These are phyloP conservation scores for Cucurbita moschata DNA, from an alignment of 306 rosid genomes.

Conservation along the genomic window DNA sequence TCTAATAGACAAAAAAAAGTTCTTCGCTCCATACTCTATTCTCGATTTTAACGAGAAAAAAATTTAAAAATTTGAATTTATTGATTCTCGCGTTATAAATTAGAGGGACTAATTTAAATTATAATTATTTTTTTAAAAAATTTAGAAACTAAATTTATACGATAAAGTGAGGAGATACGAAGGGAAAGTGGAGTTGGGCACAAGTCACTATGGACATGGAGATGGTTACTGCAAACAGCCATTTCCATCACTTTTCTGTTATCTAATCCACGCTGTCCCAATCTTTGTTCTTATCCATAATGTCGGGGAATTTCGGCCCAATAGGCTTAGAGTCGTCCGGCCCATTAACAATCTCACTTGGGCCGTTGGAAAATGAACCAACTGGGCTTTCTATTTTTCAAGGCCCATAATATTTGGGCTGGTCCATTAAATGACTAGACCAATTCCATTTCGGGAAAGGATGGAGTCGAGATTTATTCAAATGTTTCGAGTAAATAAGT, in stretches of 20 bases:
- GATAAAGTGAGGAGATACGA: neutral
- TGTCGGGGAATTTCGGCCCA: neutral
- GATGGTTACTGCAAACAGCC: neutral
- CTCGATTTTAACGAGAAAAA: too few relatives aligned
- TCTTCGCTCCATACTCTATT: too few relatives aligned
- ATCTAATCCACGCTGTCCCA: neutral
- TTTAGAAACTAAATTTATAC: too few relatives aligned
- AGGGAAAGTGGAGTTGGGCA: slow-evolving; percentile 35
- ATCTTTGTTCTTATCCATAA: slow-evolving; percentile 2
- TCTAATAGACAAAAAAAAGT: too few relatives aligned
- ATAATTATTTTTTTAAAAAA: too few relatives aligned
- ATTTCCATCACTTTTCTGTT: neutral
- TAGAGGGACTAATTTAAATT: too few relatives aligned
- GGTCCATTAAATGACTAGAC: too few relatives aligned
- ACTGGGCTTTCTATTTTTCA: neutral
- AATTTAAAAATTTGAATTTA: too few relatives aligned
- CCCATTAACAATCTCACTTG: neutral
- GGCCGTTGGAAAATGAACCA: neutral
- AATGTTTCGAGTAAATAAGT: too few relatives aligned
- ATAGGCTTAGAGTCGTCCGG: neutral
- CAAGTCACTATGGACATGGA: slow-evolving; percentile 14
- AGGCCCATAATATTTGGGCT: neutral
- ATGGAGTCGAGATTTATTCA: neutral
- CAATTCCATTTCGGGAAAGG: too few relatives aligned
- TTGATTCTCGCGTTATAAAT: too few relatives aligned